These are phyloP conservation scores for Corchorus capsularis DNA, from an alignment of 345 rosid genomes.

Conservation along the genomic window DNA sequence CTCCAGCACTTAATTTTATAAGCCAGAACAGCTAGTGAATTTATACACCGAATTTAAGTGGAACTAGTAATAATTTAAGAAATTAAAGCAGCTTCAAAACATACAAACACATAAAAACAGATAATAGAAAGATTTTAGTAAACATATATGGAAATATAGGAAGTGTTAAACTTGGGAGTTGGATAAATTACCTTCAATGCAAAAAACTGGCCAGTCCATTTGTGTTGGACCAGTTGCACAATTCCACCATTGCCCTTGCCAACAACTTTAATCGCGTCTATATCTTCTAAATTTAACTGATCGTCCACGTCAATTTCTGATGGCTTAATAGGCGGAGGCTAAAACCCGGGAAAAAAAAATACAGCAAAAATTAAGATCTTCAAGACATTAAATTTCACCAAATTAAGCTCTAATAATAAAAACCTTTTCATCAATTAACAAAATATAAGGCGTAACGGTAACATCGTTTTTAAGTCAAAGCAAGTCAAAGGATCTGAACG, in stretches of 20 bases:
- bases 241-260: constrained; percentile 96
- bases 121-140: not conserved
- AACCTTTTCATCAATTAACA: not conserved
- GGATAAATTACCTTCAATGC: constrained; percentile 71
- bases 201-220: constrained; percentile 88
- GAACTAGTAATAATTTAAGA: not conserved
- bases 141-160: not conserved
- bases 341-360: constrained; percentile 21
- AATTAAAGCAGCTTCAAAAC: not conserved
- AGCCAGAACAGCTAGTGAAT: constrained; percentile 4
- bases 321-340: constrained; percentile 74
- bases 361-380: constrained; percentile 5
- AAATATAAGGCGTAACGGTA: not conserved
- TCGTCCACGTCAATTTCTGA: constrained; percentile 51
- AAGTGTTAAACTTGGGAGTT: not conserved
- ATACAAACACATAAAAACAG: not conserved
- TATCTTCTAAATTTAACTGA: constrained; percentile 72
- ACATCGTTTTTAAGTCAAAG: not conserved
- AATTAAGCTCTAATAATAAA: not conserved
- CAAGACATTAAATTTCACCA: too few relatives aligned
- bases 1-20: not conserved
- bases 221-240: constrained; percentile 95
- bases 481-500: not conserved
- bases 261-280: constrained; percentile 75
- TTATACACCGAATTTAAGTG: not conserved